These are phyloP conservation scores for Xylaria sp. DNA, from an alignment of 2,329 filamentous ascomycete genomes.

Conservation along the genomic window DNA sequence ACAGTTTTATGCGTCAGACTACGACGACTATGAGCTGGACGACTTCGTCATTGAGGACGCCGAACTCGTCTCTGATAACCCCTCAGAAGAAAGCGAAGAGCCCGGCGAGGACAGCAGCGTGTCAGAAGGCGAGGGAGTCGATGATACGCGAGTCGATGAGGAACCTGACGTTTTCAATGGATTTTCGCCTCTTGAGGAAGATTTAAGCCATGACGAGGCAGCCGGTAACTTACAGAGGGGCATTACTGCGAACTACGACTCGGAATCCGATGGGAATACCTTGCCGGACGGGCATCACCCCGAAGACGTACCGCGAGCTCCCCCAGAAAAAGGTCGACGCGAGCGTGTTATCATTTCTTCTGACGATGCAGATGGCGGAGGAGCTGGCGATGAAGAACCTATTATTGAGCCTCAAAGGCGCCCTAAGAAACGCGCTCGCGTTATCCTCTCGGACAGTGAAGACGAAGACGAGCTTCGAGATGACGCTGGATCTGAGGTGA, in stretches of 20 bases:
- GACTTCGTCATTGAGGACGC: conserved; percentile 30
- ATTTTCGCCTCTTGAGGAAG: conserved; percentile 35
- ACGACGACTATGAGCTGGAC: conserved; percentile 36
- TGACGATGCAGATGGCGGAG: conserved; percentile 30
- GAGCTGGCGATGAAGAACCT: neutral
- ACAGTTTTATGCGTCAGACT: conserved; percentile 16
- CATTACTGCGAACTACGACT: conserved; percentile 32
- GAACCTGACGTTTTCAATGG: conserved; percentile 30
- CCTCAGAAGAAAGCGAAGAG: conserved; percentile 16
- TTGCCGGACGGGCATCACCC: conserved; percentile 21
- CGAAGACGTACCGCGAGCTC: conserved; percentile 25
- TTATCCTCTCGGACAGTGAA: conserved; percentile 22
- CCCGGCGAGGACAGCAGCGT: neutral
- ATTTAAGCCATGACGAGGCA: conserved; percentile 14
- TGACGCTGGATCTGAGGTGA: neutral
- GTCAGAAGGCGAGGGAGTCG: conserved; percentile 12
- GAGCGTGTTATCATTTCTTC: conserved; percentile 38
- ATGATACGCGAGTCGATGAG: conserved; percentile 17
- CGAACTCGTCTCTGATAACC: conserved; percentile 24
- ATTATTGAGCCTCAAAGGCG: neutral
- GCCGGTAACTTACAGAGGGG: conserved; percentile 17
- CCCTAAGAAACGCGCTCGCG: conserved; percentile 23
- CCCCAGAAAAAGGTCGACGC: conserved; percentile 2
- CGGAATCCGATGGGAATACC: conserved; percentile 25
- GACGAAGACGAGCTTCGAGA: conserved; percentile 18